phyloP scores from a whole-genome alignment of 2,329 filamentous ascomycete genomes.

The Aspergillus sojae region DNA sequence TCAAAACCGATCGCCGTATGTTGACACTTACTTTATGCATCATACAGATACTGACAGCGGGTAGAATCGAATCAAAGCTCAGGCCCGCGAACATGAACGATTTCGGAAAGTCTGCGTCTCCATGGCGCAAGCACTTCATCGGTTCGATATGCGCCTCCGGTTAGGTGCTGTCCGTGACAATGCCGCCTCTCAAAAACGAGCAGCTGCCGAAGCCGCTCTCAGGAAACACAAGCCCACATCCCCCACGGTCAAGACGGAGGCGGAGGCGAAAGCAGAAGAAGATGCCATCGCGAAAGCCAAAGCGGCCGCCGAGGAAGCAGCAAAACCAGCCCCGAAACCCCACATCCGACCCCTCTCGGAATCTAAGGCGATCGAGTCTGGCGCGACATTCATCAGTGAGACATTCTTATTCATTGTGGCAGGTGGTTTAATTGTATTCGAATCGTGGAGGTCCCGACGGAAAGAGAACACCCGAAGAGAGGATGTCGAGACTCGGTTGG shows the following conservation, averaged over 20 bases:
- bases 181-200: conserved; percentile 51
- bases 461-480: conserved; percentile 64
- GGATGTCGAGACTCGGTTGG: conserved; percentile 62
- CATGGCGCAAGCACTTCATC: conserved; percentile 66
- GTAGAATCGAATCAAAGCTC: conserved; percentile 69
- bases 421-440: conserved; percentile 63
- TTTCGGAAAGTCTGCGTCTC: conserved; percentile 64
- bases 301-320: conserved; percentile 48
- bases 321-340: conserved; percentile 51
- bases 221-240: conserved; percentile 55
- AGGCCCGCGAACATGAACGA: conserved; percentile 68
- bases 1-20: conserved; percentile 69
- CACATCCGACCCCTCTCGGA: conserved; percentile 67
- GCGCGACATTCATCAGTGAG: conserved; percentile 70
- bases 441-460: conserved; percentile 62
- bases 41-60: conserved; percentile 24
- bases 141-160: conserved; percentile 69
- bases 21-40: not conserved
- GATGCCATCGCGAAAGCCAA: conserved; percentile 48
- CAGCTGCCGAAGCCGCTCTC: conserved; percentile 57
- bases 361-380: conserved; percentile 68
- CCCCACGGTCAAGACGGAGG: conserved; percentile 65
- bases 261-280: conserved; percentile 60
- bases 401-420: conserved; percentile 68
- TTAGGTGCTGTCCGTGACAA: conserved; percentile 66